A percentile compares a stretch with the other conserved stretches of the same genome.
Evolutionary conservation across 1,284 basidiomycete genomes (phyloP).

Genomic region (Pyrrhoderma lamaoense): DNA sequence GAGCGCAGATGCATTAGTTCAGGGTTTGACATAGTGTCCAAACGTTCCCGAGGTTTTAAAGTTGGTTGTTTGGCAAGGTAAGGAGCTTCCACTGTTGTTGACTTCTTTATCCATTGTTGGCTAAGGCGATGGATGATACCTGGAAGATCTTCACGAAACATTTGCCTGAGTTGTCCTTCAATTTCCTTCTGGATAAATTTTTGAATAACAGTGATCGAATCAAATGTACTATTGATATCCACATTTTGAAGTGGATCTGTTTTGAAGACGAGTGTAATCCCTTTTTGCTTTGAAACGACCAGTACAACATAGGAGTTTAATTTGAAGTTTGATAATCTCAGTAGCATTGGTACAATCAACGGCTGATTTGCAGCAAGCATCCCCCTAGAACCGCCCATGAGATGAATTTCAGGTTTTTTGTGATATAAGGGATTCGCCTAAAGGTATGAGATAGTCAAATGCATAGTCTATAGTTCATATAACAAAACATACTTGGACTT

Average conservation of each 20-base stretch:
- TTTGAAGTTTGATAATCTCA: conserved; percentile 91
- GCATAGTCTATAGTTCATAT: neutral
- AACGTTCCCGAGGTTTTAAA: conserved; percentile 22
- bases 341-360: conserved; percentile 94
- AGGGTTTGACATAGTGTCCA: conserved; percentile 29
- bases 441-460: conserved; percentile 14
- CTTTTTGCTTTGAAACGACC: conserved; percentile 94
- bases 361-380: conserved; percentile 91
- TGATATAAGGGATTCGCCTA: conserved; percentile 95
- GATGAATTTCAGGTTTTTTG: conserved; percentile 75
- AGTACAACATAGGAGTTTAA: conserved; percentile 96
- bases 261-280: conserved; percentile 99
- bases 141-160: conserved; percentile 97
- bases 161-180: conserved; percentile 92
- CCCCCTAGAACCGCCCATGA: conserved; percentile 66
- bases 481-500: conserved; percentile 73
- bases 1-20: conserved; percentile 19
- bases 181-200: conserved; percentile 97
- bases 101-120: conserved; percentile 82
- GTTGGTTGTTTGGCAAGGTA: conserved; percentile 50
- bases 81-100: conserved; percentile 73
- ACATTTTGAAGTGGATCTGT: conserved; percentile 98
- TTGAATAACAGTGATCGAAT: conserved; percentile 96
- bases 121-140: conserved; percentile 95
- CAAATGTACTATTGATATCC: conserved; percentile 96